Percentiles rank a stretch among this genome's conserved stretches.
Conservation (phyloP, 176 grass and related monocot genomes). For the Phyllostachys edulis region DNA sequence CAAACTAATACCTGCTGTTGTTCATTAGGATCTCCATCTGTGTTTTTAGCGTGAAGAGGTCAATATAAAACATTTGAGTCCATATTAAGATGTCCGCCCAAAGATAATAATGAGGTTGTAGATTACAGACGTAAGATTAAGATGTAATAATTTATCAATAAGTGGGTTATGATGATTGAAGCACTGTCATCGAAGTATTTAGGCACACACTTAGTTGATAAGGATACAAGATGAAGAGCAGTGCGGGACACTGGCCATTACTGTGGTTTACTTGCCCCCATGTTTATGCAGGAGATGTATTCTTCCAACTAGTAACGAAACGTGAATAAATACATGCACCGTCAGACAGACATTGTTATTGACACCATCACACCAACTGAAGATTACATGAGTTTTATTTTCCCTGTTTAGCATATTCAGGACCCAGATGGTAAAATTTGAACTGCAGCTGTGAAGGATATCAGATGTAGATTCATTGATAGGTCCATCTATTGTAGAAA, state of each 20-base stretch:
- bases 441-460: neutral
- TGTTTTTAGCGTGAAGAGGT: neutral
- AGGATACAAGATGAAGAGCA: slow-evolving; percentile 1
- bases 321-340: neutral
- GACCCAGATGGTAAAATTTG: neutral
- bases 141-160: neutral
- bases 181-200: neutral
- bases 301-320: neutral
- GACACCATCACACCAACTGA: neutral
- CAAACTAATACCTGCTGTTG: neutral
- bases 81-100: neutral
- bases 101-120: neutral
- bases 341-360: neutral
- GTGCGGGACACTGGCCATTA: neutral
- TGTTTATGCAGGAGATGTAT: slow-evolving; percentile 13
- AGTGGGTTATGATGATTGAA: neutral
- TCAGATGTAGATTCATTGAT: neutral
- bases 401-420: neutral
- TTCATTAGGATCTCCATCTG: neutral
- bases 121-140: neutral
- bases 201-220: neutral
- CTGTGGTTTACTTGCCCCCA: neutral
- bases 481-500: neutral
- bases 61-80: neutral
- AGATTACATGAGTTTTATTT: neutral